Percentiles rank a stretch among this genome's conserved stretches.
Evolutionary conservation across 768 basidiomycete species (phyloP).

Genomic region (Mycena galopus): DNA sequence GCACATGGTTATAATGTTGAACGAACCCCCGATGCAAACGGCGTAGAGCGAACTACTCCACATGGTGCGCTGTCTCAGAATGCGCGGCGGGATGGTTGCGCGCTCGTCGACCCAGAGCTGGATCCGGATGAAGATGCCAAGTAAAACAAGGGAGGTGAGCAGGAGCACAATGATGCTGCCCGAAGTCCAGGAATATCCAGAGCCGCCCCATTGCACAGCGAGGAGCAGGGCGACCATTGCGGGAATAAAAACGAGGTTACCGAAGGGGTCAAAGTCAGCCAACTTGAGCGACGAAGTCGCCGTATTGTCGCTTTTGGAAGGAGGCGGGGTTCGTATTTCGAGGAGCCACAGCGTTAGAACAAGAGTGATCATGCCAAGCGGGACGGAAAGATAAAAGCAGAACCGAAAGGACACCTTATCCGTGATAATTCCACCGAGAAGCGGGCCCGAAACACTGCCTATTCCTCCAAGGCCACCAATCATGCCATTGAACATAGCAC

Average conservation of each 20-base stretch:
- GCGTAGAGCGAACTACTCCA: conserved; percentile 27
- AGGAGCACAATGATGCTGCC: conserved; percentile 18
- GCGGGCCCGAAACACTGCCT: conserved; percentile 42
- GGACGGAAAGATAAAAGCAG: background rate
- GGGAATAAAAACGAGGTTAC: conserved; percentile 27
- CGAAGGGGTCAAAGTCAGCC: conserved; percentile 28
- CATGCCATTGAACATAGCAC: conserved; percentile 51
- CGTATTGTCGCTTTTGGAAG: background rate
- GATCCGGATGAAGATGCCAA: conserved; percentile 26
- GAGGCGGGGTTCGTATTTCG: conserved; percentile 21
- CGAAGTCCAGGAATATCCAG: conserved; percentile 55
- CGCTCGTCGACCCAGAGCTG: conserved; percentile 16
- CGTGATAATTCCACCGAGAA: conserved; percentile 49
- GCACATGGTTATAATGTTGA: conserved; percentile 27
- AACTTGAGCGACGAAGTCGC: conserved; percentile 1
- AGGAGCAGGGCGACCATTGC: conserved; percentile 39
- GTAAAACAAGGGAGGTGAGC: conserved; percentile 17
- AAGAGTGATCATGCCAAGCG: conserved; percentile 29
- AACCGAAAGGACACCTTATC: conserved; percentile 42
- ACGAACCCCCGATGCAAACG: conserved; percentile 25
- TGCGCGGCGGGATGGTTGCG: conserved; percentile 33
- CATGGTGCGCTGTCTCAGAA: conserved; percentile 28
- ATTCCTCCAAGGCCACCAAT: conserved; percentile 47
- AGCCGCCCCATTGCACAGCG: conserved; percentile 61
- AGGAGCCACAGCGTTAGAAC: conserved; percentile 30